Percentiles rank a stretch among this genome's conserved stretches.
These are phyloP conservation scores for Lachancea waltii DNA, from an alignment of 805 yeast species.

Conservation along the genomic window DNA sequence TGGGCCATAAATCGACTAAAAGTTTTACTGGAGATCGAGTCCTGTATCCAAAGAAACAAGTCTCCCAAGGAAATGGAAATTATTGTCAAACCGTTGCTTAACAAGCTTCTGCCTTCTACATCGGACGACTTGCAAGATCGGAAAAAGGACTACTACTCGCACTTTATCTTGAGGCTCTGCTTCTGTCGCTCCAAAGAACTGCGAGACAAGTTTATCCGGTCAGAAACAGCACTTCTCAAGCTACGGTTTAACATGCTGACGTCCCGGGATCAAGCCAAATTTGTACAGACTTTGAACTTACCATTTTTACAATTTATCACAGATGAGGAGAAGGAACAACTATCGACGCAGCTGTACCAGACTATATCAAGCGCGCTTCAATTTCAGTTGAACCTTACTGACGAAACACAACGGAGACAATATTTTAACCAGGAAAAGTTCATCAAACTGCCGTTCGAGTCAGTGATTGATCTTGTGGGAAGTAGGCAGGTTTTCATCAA, in stretches of 20 bases:
- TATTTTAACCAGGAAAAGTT: conserved; percentile 57
- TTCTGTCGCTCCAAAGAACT: conserved; percentile 84
- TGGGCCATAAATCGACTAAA: conserved; percentile 94
- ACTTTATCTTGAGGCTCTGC: conserved; percentile 79
- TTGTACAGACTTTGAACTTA: conserved; percentile 58
- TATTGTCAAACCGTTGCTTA: conserved; percentile 57
- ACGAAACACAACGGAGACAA: conserved; percentile 39
- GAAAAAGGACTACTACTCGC: conserved; percentile 87
- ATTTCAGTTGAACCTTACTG: conserved; percentile 35
- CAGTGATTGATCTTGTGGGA: conserved; percentile 70
- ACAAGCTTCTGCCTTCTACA: conserved; percentile 51
- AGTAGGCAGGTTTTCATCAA: conserved; percentile 61
- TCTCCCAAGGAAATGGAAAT: conserved; percentile 57
- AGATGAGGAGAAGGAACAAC: conserved; percentile 50
- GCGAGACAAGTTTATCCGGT: conserved; percentile 67
- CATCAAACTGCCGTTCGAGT: conserved; percentile 83
- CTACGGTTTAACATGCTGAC: conserved; percentile 63
- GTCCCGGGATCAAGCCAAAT: conserved; percentile 59
- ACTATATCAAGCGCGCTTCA: conserved; percentile 42
- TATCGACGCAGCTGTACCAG: conserved; percentile 45
- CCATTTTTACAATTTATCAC: conserved; percentile 61
- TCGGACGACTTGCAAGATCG: conserved; percentile 52
- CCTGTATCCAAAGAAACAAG: conserved; percentile 59
- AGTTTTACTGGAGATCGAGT: conserved; percentile 78
- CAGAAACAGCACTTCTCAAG: conserved; percentile 70